Evolutionary conservation across 306 rosid species (phyloP).

Genomic region (Clitoria ternatea): DNA sequence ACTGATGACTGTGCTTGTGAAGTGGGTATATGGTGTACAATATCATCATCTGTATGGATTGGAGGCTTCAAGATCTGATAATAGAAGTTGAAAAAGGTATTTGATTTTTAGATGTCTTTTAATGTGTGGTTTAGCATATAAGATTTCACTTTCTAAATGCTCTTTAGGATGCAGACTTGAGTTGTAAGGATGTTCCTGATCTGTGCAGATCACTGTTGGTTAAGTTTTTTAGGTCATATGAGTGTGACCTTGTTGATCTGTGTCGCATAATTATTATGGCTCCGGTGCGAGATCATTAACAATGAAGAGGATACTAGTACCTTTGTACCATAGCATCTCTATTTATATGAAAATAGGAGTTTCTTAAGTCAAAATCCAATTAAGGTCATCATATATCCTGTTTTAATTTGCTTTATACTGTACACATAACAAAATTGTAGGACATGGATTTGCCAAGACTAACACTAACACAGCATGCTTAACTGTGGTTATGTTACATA

Average conservation of each 20-base stretch:
- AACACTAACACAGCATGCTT: background rate
- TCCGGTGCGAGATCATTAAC: background rate
- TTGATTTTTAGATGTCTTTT: background rate
- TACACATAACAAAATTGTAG: background rate
- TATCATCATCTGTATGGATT: background rate
- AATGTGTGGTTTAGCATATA: background rate
- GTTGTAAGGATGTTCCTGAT: background rate
- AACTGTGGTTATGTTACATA: too few relatives aligned
- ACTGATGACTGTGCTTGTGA: background rate
- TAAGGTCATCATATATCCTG: background rate
- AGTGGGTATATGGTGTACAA: background rate
- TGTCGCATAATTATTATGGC: background rate
- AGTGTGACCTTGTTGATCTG: background rate
- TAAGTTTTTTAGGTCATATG: background rate
- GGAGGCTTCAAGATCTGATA: background rate
- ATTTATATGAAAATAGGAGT: too few relatives aligned
- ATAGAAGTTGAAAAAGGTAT: background rate
- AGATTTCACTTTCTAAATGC: background rate
- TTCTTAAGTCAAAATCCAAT: background rate
- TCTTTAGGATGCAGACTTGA: background rate
- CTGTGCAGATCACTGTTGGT: constrained; percentile 5
- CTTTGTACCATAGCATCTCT: background rate
- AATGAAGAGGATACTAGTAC: background rate
- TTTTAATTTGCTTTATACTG: background rate
- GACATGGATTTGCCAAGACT: background rate